These are phyloP conservation scores for Neurospora sp. DNA, from an alignment of 495 filamentous ascomycete genomes.

Conservation along the genomic window DNA sequence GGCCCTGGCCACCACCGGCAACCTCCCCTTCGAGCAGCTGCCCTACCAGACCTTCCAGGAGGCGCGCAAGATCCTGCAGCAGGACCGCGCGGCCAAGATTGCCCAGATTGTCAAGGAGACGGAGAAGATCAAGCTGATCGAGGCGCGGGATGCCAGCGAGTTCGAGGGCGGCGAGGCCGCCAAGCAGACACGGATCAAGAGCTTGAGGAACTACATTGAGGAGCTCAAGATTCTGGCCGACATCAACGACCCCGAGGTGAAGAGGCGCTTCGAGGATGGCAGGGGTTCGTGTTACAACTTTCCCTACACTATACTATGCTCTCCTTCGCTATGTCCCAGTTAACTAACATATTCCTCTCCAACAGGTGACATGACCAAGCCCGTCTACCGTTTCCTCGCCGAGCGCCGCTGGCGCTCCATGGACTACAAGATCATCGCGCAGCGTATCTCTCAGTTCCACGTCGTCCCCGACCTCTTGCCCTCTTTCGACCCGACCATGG, in stretches of 20 bases:
- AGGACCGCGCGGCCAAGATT: conserved; percentile 76
- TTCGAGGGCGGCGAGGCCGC: conserved; percentile 47
- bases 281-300: conserved; percentile 47
- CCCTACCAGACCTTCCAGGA: conserved; percentile 98
- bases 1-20: conserved; percentile 54
- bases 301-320: neutral
- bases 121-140: conserved; percentile 48
- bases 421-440: conserved; percentile 67
- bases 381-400: conserved; percentile 87
- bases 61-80: conserved; percentile 69
- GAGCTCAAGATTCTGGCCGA: conserved; percentile 81
- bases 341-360: neutral
- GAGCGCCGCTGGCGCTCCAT: conserved; percentile 69
- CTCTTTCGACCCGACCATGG: conserved; percentile 63
- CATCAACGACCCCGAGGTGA: conserved; percentile 90
- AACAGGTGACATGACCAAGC: conserved; percentile 87
- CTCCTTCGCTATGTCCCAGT: neutral
- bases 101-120: conserved; percentile 49
- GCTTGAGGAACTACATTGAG: conserved; percentile 66
- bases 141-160: conserved; percentile 47
- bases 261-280: conserved; percentile 91
- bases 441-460: conserved; percentile 81
- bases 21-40: conserved; percentile 82
- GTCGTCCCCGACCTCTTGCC: conserved; percentile 92
- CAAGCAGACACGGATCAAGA: conserved; percentile 55